Evolutionary conservation across 2,329 filamentous ascomycete species (phyloP), one percentile per base, ranked within the genome.

Genomic region (Pyrenophora teres): DNA sequence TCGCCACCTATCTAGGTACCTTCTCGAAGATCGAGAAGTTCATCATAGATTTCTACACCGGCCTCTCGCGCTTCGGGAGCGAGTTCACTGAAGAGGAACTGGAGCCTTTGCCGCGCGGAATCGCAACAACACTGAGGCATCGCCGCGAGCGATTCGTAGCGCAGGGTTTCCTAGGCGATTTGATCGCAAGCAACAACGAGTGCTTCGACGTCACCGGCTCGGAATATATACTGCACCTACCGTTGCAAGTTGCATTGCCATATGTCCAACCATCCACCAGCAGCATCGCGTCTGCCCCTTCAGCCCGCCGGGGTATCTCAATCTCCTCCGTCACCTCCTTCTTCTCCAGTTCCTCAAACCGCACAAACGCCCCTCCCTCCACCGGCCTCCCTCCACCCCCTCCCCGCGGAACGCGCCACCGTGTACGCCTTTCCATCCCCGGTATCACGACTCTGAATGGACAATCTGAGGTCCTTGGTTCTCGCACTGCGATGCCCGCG

Each of bases 1-100:
- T 62, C 9, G 31, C 50, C 16, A 18, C 50, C n/a, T 35, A 55
- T 16, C n/a, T 59, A 8, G 54, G 54, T 18, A 43, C 46, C 6
- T 50, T 57, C 23, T 57, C 53, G 3, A 49, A 40, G 25, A 50
- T 52, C 2, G 59, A 59, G 40, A 59, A 57, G 40, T 62, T 59
- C 18, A 16, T 62, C 4, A 49, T 57, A n/a, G 51, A 59, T 18
- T 59, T 59, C 27, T 46, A 53, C 19, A 54, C 53, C 16, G 56
- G 59, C 6, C 32, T 62, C 8, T 38, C 40, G 23, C 46, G 49
- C 2, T 37, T 47, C 25, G 37, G 33, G 23, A 37, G 36, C 19
- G n/a, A 33, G 0, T 44, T 54, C 32, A 38, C 23, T 4, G 18
- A 19, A 6, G 40, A 56, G 12, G 40, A 43, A 12, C 40, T 48